Percentiles rank a stretch among this genome's conserved stretches.
Conservation (phyloP, 768 basidiomycete species). For the Naganishia vaughanmartiniae region DNA sequence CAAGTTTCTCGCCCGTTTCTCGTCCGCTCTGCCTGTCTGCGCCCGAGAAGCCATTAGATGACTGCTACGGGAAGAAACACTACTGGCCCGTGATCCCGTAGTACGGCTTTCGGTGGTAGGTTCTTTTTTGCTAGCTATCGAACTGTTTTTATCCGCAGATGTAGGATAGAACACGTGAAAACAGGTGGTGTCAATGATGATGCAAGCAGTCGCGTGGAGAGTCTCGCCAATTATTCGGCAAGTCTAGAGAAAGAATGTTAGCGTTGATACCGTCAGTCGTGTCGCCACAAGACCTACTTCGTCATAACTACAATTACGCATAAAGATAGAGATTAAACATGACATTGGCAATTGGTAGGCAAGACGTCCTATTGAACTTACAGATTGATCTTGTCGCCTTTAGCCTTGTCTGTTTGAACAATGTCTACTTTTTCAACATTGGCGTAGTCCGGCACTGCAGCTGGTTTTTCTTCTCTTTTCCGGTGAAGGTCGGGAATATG, state of each 20-base stretch:
- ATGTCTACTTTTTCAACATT: slow-evolving; percentile 3
- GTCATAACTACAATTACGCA: slow-evolving; percentile 5
- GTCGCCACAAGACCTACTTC: neutral
- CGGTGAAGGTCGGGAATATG: slow-evolving; percentile 37
- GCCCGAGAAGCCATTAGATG: slow-evolving; percentile 12
- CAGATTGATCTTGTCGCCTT: slow-evolving; percentile 15
- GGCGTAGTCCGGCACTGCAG: neutral
- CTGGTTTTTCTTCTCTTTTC: slow-evolving; percentile 14
- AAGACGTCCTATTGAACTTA: neutral
- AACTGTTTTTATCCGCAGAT: slow-evolving; percentile 9
- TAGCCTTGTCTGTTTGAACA: slow-evolving; percentile 13
- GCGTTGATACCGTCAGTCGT: neutral
- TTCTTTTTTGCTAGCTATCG: slow-evolving; percentile 2
- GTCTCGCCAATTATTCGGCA: slow-evolving; percentile 44
- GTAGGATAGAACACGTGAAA: slow-evolving; percentile 50
- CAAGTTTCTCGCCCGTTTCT: slow-evolving; percentile 12
- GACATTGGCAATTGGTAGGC: neutral
- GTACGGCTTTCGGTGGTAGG: neutral
- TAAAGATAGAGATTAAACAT: neutral
- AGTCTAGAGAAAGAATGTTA: slow-evolving; percentile 40
- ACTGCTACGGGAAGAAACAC: slow-evolving; percentile 8
- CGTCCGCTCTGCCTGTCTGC: slow-evolving; percentile 19
- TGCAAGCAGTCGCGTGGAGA: slow-evolving; percentile 44
- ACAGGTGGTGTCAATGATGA: slow-evolving; percentile 45
- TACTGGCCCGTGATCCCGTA: slow-evolving; percentile 15